Base-by-base conservation (phyloP, 2,329 filamentous ascomycete species). In the Cercospora janseana region DNA sequence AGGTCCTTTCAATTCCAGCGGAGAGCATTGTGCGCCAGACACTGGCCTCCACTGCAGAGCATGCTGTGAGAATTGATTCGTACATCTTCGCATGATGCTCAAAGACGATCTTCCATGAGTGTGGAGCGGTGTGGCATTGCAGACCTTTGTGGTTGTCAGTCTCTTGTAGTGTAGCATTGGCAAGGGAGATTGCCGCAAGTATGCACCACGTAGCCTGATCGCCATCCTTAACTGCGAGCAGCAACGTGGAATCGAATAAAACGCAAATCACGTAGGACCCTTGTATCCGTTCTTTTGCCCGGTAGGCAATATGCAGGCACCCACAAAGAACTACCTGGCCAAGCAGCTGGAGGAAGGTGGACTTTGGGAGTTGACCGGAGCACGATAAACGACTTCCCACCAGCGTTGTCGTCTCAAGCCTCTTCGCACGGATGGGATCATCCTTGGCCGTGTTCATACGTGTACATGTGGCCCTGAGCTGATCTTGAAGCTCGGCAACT, bases 61-160 rank as follows among this genome's bases (percentile, higher is more conserved):
- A 95, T 27, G 90, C 92, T 58, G 87, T 94, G 71, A 95, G 77
- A 31, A 96, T 82, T 12, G 95, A 71, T 69, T 97, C 92, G 65
- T 88, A 92, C 46, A 92, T 75, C 52, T 87, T 82, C 58, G 86
- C 80, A 49, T 86, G 78, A 57, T 81, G 81, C 65, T 93, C 85
- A 63, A 97, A 96, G 2, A 88, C 77, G 8, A 96, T 63, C 66
- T 97, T 98, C 92, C 91, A 97, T 1, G 90, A 93, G 67, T 88
- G 88, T 0, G 87, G 83, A 1, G 88, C 87, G 3, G 87, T 88
- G 56, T 93, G 85, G 63, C 90, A 96, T 74, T 92, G 89, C 6
- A 97, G 67, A 0, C 88, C 88, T 76, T 82, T 79, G 15, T 85
- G 85, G 65, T 92, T 91, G 63, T 91, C 85, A 3, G 81, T 74